These are phyloP conservation scores for Scedosporium aurantiacum DNA, from an alignment of 2,329 filamentous ascomycete genomes.

Conservation along the genomic window DNA sequence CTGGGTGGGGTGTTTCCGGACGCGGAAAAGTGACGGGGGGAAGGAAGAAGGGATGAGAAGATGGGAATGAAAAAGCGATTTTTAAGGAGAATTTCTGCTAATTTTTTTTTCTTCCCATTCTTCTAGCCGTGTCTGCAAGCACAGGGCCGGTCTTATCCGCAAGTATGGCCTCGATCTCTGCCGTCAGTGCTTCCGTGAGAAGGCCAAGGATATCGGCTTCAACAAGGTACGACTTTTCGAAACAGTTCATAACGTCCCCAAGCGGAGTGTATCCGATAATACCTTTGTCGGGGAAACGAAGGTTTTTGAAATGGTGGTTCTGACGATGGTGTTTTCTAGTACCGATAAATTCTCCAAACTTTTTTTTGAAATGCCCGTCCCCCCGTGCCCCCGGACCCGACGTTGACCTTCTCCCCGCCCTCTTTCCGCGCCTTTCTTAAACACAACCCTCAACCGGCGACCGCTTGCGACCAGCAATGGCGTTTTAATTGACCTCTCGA, in stretches of 20 bases:
- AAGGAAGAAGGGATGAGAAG: not conserved
- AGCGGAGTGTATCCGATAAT: too few relatives aligned
- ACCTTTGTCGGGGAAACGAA: not conserved
- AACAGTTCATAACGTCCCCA: not conserved
- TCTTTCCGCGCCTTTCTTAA: not conserved
- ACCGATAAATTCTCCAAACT: too few relatives aligned
- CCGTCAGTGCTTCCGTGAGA: slow-evolving; percentile 71
- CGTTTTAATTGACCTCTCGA: too few relatives aligned
- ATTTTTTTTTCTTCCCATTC: slow-evolving; percentile 15
- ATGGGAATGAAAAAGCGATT: not conserved
- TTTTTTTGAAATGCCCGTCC: too few relatives aligned
- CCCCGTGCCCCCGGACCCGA: not conserved
- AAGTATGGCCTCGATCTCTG: slow-evolving; percentile 95
- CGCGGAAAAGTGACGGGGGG: not conserved
- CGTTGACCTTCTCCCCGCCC: not conserved
- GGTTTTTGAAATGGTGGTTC: not conserved
- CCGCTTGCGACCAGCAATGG: too few relatives aligned
- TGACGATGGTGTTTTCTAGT: too few relatives aligned
- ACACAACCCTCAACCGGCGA: not conserved
- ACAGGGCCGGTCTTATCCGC: slow-evolving; percentile 98
- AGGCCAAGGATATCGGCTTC: slow-evolving; percentile 62
- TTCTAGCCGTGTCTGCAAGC: slow-evolving; percentile 60
- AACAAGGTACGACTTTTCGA: slow-evolving; percentile 44
- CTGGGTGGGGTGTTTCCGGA: not conserved
- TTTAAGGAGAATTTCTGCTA: slow-evolving; percentile 14